Percentiles rank a stretch among this genome's conserved stretches.
Evolutionary conservation across 2,329 filamentous ascomycete species (phyloP).

Genomic region (Gaeumannomyces tritici): DNA sequence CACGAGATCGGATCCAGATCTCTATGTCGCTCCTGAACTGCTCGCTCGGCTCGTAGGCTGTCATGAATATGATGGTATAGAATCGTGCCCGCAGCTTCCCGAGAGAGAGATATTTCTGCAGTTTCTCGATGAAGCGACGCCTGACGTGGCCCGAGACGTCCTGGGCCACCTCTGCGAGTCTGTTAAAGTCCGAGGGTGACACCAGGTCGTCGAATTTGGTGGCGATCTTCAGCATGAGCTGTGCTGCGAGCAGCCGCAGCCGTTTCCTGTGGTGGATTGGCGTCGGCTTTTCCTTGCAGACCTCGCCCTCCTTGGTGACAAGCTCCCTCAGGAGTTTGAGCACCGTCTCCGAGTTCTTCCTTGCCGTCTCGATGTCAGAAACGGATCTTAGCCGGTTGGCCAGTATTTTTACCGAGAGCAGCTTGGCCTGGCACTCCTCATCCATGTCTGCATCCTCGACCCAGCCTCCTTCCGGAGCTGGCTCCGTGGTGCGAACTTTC

Average conservation of each 20-base stretch:
- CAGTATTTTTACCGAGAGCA: constrained; percentile 72
- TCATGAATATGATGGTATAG: constrained; percentile 82
- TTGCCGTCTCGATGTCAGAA: constrained; percentile 36
- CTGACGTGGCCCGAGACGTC: constrained; percentile 68
- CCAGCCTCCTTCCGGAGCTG: constrained; percentile 46
- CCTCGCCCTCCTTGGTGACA: constrained; percentile 66
- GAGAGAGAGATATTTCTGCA: constrained; percentile 83
- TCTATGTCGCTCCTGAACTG: constrained; percentile 65
- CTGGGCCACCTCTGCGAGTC: constrained; percentile 71
- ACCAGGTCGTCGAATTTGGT: constrained; percentile 72
- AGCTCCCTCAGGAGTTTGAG: constrained; percentile 73
- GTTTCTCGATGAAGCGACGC: constrained; percentile 66
- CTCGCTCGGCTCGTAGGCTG: constrained; percentile 76
- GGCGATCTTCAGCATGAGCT: constrained; percentile 76
- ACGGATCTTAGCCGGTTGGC: constrained; percentile 65
- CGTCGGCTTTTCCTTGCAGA: constrained; percentile 66
- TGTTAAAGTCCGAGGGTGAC: constrained; percentile 66
- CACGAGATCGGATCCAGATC: constrained; percentile 82
- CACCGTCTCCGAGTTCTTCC: constrained; percentile 41
- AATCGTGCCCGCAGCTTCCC: constrained; percentile 64
- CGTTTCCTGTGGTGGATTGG: constrained; percentile 69
- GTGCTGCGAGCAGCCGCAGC: constrained; percentile 73
- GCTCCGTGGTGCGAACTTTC: constrained; percentile 51
- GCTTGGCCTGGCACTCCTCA: constrained; percentile 75
- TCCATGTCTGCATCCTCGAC: constrained; percentile 59